Evolutionary conservation across 805 yeast species (phyloP).

Genomic region (Jamesozyma piceae): DNA sequence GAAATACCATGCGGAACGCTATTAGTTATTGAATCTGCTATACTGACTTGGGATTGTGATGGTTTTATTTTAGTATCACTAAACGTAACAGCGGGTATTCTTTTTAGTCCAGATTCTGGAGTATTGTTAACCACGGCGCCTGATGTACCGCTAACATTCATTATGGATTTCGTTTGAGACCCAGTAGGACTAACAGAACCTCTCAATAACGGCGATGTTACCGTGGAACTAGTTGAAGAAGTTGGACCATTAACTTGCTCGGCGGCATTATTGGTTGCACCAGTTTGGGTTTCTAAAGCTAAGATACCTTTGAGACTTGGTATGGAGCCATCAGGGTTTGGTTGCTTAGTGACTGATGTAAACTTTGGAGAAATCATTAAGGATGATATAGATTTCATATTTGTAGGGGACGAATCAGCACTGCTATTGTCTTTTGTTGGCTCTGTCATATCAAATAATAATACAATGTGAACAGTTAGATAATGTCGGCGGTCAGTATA

Average conservation of each 20-base stretch:
- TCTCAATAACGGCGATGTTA: slow-evolving; percentile 8
- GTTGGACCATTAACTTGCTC: no score
- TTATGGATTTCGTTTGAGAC: slow-evolving; percentile 19
- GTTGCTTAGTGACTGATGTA: slow-evolving; percentile 1
- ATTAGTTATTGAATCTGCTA: not conserved
- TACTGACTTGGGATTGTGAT: slow-evolving; percentile 5
- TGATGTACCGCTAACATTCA: slow-evolving; percentile 24
- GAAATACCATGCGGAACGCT: not conserved
- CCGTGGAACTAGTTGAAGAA: not conserved
- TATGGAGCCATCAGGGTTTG: slow-evolving; percentile 3
- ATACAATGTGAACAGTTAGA: not conserved
- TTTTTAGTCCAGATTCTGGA: slow-evolving; percentile 23
- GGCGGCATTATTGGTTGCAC: not conserved
- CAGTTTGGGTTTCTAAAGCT: not conserved
- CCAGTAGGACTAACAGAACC: slow-evolving; percentile 19
- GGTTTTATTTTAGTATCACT: slow-evolving; percentile 18
- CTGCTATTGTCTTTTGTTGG: not conserved
- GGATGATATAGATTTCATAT: not conserved
- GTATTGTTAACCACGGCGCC: slow-evolving; percentile 27
- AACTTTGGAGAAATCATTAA: slow-evolving; percentile 4
- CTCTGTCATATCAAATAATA: not conserved
- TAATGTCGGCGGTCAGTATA: no score
- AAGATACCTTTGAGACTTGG: not conserved
- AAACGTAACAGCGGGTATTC: slow-evolving; percentile 28
- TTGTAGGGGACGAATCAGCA: not conserved